phyloP scores from a whole-genome alignment of 768 basidiomycete genomes.

The Strobilomyces echinocephalus region DNA sequence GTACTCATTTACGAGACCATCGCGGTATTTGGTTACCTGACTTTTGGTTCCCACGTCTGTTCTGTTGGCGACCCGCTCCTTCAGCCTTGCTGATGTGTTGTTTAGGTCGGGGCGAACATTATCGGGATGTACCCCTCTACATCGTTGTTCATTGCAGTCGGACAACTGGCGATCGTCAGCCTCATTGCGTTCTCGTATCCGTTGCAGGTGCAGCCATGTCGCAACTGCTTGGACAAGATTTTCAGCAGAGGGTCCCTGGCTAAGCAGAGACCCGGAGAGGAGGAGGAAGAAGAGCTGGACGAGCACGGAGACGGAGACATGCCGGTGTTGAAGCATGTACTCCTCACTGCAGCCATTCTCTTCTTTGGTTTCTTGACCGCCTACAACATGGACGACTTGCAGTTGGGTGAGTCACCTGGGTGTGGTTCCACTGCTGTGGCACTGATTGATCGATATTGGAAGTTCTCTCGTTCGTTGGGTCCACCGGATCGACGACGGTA shows the following conservation, averaged over 20 bases:
- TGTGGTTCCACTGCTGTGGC: not conserved
- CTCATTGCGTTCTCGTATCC: constrained; percentile 93
- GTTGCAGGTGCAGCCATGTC: constrained; percentile 88
- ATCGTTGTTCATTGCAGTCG: constrained; percentile 87
- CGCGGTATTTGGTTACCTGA: constrained; percentile 84
- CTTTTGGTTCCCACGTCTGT: constrained; percentile 78
- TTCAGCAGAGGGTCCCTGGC: constrained; percentile 44
- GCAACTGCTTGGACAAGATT: constrained; percentile 90
- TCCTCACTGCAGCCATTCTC: constrained; percentile 67
- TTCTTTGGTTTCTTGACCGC: constrained; percentile 64
- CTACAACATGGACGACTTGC: constrained; percentile 72
- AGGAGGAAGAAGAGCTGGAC: constrained; percentile 47
- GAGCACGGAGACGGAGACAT: constrained; percentile 59
- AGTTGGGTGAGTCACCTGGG: constrained; percentile 52
- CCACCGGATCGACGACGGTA: constrained; percentile 94
- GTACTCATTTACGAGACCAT: constrained; percentile 85
- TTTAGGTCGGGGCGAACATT: constrained; percentile 83
- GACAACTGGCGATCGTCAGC: constrained; percentile 87
- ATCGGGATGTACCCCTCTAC: constrained; percentile 93
- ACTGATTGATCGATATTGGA: constrained; percentile 15
- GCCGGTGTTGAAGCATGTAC: constrained; percentile 58
- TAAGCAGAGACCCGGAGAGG: constrained; percentile 40
- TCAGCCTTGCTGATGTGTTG: constrained; percentile 24
- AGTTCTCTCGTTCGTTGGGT: constrained; percentile 96
- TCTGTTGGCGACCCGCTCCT: constrained; percentile 13